Percentiles rank a stretch among this genome's conserved stretches.
phyloP scores from a whole-genome alignment of 345 rosid genomes.

The Populus simonii region DNA sequence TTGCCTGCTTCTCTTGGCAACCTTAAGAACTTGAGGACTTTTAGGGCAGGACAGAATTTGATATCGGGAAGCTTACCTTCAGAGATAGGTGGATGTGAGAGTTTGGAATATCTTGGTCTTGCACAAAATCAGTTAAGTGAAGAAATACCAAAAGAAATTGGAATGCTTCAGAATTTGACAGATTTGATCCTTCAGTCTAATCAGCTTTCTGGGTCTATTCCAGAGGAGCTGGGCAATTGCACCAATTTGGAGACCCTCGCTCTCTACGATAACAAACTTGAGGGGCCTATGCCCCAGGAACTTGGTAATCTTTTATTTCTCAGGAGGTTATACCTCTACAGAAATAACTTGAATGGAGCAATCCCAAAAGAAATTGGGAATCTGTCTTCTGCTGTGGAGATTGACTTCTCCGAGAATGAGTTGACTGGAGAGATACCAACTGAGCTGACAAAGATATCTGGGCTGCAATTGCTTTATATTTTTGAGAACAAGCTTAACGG shows the following conservation, averaged over 20 bases:
- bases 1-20: constrained; percentile 66
- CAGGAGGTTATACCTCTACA: constrained; percentile 54
- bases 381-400: constrained; percentile 58
- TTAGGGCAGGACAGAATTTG: constrained; percentile 84
- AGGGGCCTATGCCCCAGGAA: constrained; percentile 62
- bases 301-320: constrained; percentile 51
- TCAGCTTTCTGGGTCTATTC: constrained; percentile 65
- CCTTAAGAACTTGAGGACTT: constrained; percentile 48
- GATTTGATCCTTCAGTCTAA: constrained; percentile 73
- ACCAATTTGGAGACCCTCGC: constrained; percentile 58
- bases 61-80: constrained; percentile 77
- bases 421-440: constrained; percentile 68
- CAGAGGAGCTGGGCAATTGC: constrained; percentile 71
- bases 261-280: constrained; percentile 73
- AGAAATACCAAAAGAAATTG: constrained; percentile 66
- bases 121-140: constrained; percentile 72
- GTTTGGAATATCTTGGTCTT: constrained; percentile 68
- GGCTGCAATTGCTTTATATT: constrained; percentile 67
- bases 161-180: constrained; percentile 55
- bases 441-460: constrained; percentile 57
- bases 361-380: constrained; percentile 81
- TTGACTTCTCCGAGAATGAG: constrained; percentile 80
- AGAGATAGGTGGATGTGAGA: constrained; percentile 64
- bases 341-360: constrained; percentile 65
- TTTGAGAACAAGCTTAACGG: constrained; percentile 75